These are phyloP conservation scores for Fusarium citri DNA, from an alignment of 2,329 filamentous ascomycete genomes.

Conservation along the genomic window DNA sequence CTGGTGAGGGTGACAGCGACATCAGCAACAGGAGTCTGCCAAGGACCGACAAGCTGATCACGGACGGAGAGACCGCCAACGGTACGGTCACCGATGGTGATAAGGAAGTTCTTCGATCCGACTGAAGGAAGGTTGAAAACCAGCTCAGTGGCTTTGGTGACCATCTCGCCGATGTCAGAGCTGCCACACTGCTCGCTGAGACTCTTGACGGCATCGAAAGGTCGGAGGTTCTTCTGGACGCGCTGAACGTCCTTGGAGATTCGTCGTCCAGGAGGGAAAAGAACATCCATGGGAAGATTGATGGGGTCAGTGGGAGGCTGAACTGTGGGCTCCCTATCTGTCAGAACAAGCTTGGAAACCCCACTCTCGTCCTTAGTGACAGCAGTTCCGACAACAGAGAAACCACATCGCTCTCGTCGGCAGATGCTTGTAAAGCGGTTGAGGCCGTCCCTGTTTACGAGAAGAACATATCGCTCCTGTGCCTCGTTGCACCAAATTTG, in stretches of 20 bases:
- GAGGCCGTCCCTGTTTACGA: slow-evolving; percentile 83
- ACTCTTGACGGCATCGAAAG: slow-evolving; percentile 76
- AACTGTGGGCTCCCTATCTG: slow-evolving; percentile 80
- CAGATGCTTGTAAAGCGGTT: slow-evolving; percentile 79
- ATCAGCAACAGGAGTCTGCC: slow-evolving; percentile 94
- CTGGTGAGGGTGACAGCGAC: slow-evolving; percentile 92
- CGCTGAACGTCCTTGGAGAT: slow-evolving; percentile 46
- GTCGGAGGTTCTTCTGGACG: slow-evolving; percentile 65
- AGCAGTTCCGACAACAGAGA: slow-evolving; percentile 88
- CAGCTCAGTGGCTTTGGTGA: slow-evolving; percentile 75
- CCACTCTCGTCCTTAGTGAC: slow-evolving; percentile 70
- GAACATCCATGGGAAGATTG: slow-evolving; percentile 86
- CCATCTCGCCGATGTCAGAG: slow-evolving; percentile 52
- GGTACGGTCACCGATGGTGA: slow-evolving; percentile 93
- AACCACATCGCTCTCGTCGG: slow-evolving; percentile 88
- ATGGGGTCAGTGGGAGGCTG: slow-evolving; percentile 77
- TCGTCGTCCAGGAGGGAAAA: slow-evolving; percentile 77
- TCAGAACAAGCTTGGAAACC: slow-evolving; percentile 79
- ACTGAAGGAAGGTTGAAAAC: slow-evolving; percentile 89
- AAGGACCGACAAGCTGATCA: slow-evolving; percentile 96
- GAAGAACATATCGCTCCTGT: slow-evolving; percentile 94
- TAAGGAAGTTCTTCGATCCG: slow-evolving; percentile 96
- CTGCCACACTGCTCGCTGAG: slow-evolving; percentile 73
- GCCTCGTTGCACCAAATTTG: slow-evolving; percentile 97
- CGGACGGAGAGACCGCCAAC: slow-evolving; percentile 89